These are phyloP conservation scores for Alternaria arborescens DNA, from an alignment of 2,329 filamentous ascomycete species.

Conservation along the genomic window DNA sequence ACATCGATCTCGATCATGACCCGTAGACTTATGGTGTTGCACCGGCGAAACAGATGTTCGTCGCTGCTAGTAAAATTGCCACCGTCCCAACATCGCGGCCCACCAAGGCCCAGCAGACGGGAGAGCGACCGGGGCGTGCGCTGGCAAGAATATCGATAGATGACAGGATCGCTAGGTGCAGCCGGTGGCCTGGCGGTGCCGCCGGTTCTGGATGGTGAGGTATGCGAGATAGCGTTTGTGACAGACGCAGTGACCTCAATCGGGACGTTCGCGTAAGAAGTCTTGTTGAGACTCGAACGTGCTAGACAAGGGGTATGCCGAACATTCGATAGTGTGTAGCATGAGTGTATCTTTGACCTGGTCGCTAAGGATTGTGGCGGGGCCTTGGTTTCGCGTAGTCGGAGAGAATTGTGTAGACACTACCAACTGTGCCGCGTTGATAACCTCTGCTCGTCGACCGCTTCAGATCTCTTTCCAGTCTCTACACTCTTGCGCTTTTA, in stretches of 20 bases:
- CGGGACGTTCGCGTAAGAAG: slow-evolving; percentile 4
- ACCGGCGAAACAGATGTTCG: slow-evolving; percentile 9
- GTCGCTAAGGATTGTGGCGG: slow-evolving; percentile 14
- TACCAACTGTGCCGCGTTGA: slow-evolving; percentile 18
- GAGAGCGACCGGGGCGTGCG: slow-evolving; percentile 19
- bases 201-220: slow-evolving; percentile 13
- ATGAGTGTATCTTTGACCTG: slow-evolving; percentile 18
- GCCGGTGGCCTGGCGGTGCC: slow-evolving; percentile 2
- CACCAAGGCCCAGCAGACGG: slow-evolving; percentile 5
- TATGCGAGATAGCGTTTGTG: slow-evolving; percentile 17
- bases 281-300: slow-evolving; percentile 20
- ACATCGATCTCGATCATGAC: slow-evolving; percentile 2
- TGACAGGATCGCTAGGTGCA: slow-evolving; percentile 11
- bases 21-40: slow-evolving; percentile 1
- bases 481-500: slow-evolving; percentile 11
- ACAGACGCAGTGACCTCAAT: slow-evolving; percentile 19
- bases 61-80: slow-evolving; percentile 6
- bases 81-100: slow-evolving; percentile 11
- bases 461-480: slow-evolving; percentile 9
- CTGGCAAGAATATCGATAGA: slow-evolving; percentile 9
- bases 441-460: slow-evolving; percentile 19
- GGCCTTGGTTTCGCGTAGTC: slow-evolving; percentile 10
- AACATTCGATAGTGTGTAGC: slow-evolving; percentile 21
- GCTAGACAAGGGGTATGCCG: slow-evolving; percentile 18
- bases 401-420: slow-evolving; percentile 18